phyloP scores from a whole-genome alignment of 345 rosid genomes.

The Boechera divaricarpa region DNA sequence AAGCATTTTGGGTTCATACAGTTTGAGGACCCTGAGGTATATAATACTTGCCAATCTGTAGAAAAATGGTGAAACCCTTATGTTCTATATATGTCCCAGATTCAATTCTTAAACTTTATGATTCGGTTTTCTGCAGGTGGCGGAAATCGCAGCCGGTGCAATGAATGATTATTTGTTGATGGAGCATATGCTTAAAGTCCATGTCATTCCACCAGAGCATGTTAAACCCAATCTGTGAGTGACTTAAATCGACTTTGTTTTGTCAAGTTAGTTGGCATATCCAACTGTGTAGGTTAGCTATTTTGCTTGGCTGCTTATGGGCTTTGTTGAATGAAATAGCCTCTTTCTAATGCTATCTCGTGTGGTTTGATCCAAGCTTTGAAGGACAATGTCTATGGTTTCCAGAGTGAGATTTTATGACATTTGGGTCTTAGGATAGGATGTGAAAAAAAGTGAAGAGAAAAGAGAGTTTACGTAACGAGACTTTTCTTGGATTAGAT shows the following conservation, averaged over 20 bases:
- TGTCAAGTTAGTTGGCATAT: background rate
- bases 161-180: constrained; percentile 87
- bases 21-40: constrained; percentile 83
- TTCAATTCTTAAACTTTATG: constrained; percentile 13
- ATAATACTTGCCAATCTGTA: background rate
- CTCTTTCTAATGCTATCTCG: background rate
- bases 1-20: constrained; percentile 94
- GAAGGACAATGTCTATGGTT: background rate
- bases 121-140: constrained; percentile 64
- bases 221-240: constrained; percentile 88
- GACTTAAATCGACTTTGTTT: background rate
- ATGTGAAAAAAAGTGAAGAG: background rate
- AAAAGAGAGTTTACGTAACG: background rate
- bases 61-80: background rate
- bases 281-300: background rate
- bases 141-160: constrained; percentile 87
- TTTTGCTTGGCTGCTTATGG: background rate
- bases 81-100: background rate
- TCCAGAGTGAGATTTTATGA: background rate
- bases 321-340: background rate
- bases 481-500: background rate
- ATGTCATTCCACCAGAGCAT: constrained; percentile 64
- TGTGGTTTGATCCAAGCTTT: background rate
- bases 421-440: background rate
- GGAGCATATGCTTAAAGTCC: constrained; percentile 86